A percentile compares a stretch with the other conserved stretches of the same genome.
Evolutionary conservation across 2,329 filamentous ascomycete species (phyloP).

Genomic region (Claviceps sp.): DNA sequence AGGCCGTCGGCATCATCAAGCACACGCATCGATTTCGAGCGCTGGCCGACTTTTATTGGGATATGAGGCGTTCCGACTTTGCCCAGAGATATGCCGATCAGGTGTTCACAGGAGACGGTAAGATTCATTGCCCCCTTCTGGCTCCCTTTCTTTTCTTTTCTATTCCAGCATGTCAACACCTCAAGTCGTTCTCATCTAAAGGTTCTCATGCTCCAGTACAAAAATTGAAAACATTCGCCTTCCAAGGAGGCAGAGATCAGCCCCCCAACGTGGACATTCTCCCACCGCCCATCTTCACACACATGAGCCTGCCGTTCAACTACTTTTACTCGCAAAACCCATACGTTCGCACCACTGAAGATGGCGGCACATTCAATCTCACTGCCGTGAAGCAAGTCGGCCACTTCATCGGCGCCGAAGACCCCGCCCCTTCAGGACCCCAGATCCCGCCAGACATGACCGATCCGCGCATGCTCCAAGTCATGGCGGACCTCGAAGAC

Average conservation of each 20-base stretch:
- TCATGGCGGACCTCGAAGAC: conserved; percentile 49
- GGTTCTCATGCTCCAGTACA: conserved; percentile 23
- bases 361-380: conserved; percentile 43
- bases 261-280: conserved; percentile 55
- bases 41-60: conserved; percentile 79
- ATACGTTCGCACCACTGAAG: conserved; percentile 50
- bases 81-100: conserved; percentile 58
- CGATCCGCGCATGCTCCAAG: conserved; percentile 46
- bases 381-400: conserved; percentile 44
- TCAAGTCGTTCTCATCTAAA: not conserved
- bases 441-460: conserved; percentile 43
- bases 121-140: conserved; percentile 4
- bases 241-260: conserved; percentile 48
- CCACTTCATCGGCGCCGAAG: conserved; percentile 46
- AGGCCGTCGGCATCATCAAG: conserved; percentile 58
- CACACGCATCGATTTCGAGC: conserved; percentile 79
- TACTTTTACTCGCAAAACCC: conserved; percentile 80
- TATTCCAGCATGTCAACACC: not conserved
- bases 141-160: not conserved
- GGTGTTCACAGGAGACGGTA: conserved; percentile 59
- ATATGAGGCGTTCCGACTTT: conserved; percentile 54
- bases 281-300: conserved; percentile 67
- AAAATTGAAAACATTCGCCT: conserved; percentile 46
- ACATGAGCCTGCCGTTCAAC: conserved; percentile 60
- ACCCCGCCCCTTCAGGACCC: conserved; percentile 49